Percentiles rank a stretch among this genome's conserved stretches.
Evolutionary conservation across 2,329 filamentous ascomycete genomes (phyloP).

Genomic region (Fusarium floridanum): DNA sequence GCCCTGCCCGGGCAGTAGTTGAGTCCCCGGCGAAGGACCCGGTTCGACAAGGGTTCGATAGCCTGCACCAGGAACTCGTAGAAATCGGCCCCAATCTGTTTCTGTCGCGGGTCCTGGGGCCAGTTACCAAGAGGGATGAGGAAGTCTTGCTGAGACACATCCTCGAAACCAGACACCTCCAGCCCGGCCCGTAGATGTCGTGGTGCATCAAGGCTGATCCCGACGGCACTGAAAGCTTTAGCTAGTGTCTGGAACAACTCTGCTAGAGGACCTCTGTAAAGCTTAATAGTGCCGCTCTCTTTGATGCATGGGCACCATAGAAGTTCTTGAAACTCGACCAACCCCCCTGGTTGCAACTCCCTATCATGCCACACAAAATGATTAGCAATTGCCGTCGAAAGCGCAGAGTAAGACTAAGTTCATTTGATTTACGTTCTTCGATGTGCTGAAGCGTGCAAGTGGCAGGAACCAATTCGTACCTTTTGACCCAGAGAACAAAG

Average conservation of each 20-base stretch:
- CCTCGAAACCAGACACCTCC: background rate
- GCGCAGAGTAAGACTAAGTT: too few relatives aligned
- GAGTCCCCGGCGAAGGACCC: background rate
- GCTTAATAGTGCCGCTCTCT: background rate
- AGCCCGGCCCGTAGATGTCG: background rate
- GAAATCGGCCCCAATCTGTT: too few relatives aligned
- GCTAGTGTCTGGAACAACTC: background rate
- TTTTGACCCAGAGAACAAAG: background rate
- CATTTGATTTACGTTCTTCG: too few relatives aligned
- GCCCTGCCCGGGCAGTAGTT: background rate
- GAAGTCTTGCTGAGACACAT: background rate
- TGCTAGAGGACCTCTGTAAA: background rate
- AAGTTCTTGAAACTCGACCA: background rate
- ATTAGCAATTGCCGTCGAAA: background rate
- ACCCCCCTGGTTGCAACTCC: background rate
- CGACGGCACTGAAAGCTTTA: background rate
- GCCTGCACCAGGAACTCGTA: background rate
- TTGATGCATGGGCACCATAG: background rate
- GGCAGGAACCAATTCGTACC: background rate
- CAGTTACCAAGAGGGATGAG: background rate
- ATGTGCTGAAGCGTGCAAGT: too few relatives aligned
- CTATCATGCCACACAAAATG: background rate
- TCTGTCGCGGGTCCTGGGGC: background rate
- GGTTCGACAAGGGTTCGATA: background rate
- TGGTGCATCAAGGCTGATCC: background rate